Evolutionary conservation across 169 alveolate genomes (phyloP).

Genomic region (Blepharisma undulans): DNA sequence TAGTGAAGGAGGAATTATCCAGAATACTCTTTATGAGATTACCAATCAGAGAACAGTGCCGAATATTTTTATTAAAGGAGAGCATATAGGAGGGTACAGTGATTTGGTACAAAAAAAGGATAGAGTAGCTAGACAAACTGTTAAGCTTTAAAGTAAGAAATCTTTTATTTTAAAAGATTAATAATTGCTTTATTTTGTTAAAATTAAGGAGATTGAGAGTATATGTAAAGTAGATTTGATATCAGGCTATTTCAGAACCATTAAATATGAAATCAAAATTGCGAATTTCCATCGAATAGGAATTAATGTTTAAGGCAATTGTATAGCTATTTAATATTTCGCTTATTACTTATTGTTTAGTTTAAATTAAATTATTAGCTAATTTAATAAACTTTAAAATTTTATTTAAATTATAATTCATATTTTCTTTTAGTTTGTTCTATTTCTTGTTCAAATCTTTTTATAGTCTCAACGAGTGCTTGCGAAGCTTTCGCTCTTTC

Average conservation of each 20-base stretch:
- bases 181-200: background rate
- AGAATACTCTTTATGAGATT: background rate
- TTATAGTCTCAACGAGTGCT: conserved; percentile 32
- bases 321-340: background rate
- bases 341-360: too few relatives aligned
- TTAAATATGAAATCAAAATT: background rate
- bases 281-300: background rate
- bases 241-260: background rate
- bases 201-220: background rate
- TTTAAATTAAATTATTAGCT: too few relatives aligned
- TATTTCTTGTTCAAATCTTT: background rate
- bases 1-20: background rate
- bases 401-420: background rate
- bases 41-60: conserved; percentile 45
- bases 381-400: background rate
- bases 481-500: conserved; percentile 58
- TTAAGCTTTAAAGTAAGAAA: background rate
- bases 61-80: conserved; percentile 41
- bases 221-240: background rate
- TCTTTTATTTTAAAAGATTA: too few relatives aligned
- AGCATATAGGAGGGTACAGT: conserved; percentile 44
- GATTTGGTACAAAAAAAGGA: background rate
- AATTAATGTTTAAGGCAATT: background rate
- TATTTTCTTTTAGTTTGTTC: background rate
- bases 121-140: background rate